phyloP scores from a whole-genome alignment of 1,139 yeast genomes.

The Saccharomycopsis phalli region DNA sequence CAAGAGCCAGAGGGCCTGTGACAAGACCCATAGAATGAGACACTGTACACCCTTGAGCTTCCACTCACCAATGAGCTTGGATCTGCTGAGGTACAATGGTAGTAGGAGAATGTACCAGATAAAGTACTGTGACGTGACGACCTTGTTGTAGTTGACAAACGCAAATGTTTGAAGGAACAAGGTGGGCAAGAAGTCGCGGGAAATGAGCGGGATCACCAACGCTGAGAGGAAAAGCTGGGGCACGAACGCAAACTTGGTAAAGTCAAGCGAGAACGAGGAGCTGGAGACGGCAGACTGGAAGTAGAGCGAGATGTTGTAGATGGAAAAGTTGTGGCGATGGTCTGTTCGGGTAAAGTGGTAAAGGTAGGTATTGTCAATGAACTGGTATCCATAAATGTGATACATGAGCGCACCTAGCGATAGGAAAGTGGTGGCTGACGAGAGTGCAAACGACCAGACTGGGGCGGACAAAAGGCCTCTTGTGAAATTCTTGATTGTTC shows the following conservation, averaged over 20 bases:
- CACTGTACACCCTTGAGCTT: constrained; percentile 30
- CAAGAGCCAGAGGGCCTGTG: constrained; percentile 74
- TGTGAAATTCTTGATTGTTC: constrained; percentile 18
- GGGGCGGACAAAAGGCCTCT: no score
- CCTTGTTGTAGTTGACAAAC: constrained; percentile 21
- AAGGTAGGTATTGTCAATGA: constrained; percentile 67
- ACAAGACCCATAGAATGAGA: constrained; percentile 49
- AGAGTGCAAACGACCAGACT: not conserved
- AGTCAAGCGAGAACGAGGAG: constrained; percentile 17
- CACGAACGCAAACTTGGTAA: constrained; percentile 53
- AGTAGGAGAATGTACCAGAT: constrained; percentile 19
- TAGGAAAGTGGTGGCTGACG: constrained; percentile 31
- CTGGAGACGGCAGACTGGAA: constrained; percentile 39
- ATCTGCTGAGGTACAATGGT: constrained; percentile 12
- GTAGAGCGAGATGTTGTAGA: constrained; percentile 73
- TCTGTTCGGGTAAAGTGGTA: constrained; percentile 80
- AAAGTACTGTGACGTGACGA: constrained; percentile 20
- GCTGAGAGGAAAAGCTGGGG: constrained; percentile 69
- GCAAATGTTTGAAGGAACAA: constrained; percentile 20
- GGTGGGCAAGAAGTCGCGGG: constrained; percentile 2
- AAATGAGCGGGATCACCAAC: constrained; percentile 52
- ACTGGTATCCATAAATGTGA: constrained; percentile 60
- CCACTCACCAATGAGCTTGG: not conserved
- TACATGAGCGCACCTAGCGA: constrained; percentile 53
- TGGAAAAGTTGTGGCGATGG: constrained; percentile 90